Conservation (phyloP, 768 basidiomycete genomes). For the Tephrocybe sp. region DNA sequence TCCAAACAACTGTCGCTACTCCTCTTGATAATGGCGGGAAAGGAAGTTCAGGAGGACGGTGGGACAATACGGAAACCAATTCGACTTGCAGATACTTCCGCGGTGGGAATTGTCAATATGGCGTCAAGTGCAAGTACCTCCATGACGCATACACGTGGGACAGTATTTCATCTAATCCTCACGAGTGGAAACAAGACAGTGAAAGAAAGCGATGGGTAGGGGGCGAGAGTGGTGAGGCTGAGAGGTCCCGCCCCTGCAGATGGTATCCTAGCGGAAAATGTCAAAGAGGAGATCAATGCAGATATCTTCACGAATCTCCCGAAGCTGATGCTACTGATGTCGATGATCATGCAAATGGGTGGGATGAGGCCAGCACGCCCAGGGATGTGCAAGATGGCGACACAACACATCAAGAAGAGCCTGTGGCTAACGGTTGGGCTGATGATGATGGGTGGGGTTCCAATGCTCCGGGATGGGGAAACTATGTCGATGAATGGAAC, state of each 20-base stretch:
- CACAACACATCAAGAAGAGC: not conserved
- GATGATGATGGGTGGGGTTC: constrained; percentile 7
- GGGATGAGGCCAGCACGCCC: not conserved
- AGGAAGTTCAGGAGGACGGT: not conserved
- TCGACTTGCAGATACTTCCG: constrained; percentile 1
- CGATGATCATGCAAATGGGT: constrained; percentile 9
- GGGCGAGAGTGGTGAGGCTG: not conserved
- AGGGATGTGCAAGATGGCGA: not conserved
- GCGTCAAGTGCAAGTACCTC: constrained; percentile 7
- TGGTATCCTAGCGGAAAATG: constrained; percentile 3
- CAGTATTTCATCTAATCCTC: not conserved
- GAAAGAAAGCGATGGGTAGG: not conserved
- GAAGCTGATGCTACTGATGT: not conserved
- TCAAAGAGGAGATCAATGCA: constrained; percentile 5
- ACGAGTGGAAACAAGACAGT: not conserved
- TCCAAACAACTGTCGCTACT: not conserved
- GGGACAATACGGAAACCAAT: not conserved
- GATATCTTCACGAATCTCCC: constrained; percentile 4
- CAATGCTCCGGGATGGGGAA: constrained; percentile 7
- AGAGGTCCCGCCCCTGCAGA: constrained; percentile 1
- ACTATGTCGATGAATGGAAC: not conserved
- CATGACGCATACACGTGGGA: not conserved
- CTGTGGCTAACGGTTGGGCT: not conserved
- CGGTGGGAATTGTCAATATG: constrained; percentile 5
- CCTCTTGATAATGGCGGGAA: not conserved